Percentiles rank a stretch among this genome's conserved stretches.
These are phyloP conservation scores for Asclepias syriaca DNA, from an alignment of 257 asterid genomes.

Conservation along the genomic window DNA sequence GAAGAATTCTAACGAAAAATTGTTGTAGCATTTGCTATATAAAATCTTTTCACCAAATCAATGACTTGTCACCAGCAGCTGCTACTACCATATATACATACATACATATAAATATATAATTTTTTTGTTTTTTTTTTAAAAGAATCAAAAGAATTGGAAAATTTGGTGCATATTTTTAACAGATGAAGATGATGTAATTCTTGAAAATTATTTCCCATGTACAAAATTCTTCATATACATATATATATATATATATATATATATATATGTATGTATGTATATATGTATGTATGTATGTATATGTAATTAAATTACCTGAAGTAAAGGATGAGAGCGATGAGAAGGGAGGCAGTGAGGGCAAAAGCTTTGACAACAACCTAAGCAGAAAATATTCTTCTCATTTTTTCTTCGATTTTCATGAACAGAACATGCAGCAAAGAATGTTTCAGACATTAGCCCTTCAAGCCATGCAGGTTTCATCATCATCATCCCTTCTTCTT, in stretches of 20 bases:
- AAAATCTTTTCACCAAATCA: too few relatives aligned
- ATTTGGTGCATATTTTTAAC: too few relatives aligned
- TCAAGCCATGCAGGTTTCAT: constrained; percentile 80
- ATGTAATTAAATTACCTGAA: constrained; percentile 42
- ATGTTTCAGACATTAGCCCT: constrained; percentile 63
- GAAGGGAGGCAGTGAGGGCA: constrained; percentile 86
- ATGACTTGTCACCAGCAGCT: too few relatives aligned
- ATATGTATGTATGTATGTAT: background rate
- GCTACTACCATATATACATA: too few relatives aligned
- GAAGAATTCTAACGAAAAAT: too few relatives aligned
- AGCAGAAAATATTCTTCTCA: constrained; percentile 82
- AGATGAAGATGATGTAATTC: background rate
- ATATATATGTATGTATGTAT: background rate
- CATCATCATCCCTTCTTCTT: constrained; percentile 16
- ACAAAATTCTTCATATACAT: background rate
- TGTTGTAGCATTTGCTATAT: too few relatives aligned
- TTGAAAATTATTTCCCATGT: background rate
- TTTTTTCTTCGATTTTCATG: constrained; percentile 60
- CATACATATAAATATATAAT: too few relatives aligned
- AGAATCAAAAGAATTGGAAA: too few relatives aligned
- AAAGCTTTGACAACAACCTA: constrained; percentile 68
- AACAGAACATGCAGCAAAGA: constrained; percentile 59
- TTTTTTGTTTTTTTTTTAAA: too few relatives aligned
- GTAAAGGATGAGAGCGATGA: constrained; percentile 59
- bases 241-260: background rate